A percentile compares a stretch with the other conserved stretches of the same genome.
Conservation (phyloP, 192 early-diverging fungal genomes). For the Rhizoclosmatium globosum region DNA sequence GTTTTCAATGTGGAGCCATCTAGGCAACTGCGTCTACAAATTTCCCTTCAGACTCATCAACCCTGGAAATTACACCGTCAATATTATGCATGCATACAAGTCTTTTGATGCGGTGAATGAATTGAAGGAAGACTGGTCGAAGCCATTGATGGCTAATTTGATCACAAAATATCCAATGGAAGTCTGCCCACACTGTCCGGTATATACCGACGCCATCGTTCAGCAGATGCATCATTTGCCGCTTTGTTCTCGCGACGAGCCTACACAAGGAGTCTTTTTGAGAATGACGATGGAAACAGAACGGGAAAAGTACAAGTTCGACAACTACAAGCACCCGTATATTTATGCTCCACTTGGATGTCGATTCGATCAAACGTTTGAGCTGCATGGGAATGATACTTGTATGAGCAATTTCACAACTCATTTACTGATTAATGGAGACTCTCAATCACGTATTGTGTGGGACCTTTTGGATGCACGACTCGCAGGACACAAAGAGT, state of each 20-base stretch:
- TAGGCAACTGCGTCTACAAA: conserved; percentile 33
- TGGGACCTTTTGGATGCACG: neutral
- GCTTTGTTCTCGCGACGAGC: neutral
- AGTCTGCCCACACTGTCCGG: conserved; percentile 25
- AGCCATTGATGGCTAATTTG: neutral
- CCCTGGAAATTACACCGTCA: conserved; percentile 6
- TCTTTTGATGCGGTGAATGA: conserved; percentile 25
- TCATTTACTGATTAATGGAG: neutral
- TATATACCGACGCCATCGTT: neutral
- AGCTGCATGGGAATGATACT: neutral
- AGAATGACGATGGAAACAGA: neutral
- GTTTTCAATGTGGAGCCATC: conserved; percentile 14
- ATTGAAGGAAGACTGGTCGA: neutral
- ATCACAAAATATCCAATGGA: neutral
- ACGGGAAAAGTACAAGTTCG: neutral
- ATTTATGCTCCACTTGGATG: conserved; percentile 13
- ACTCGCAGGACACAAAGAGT: neutral
- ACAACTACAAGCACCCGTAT: neutral
- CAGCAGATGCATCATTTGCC: neutral
- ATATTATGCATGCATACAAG: conserved; percentile 7
- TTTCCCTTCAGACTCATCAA: conserved; percentile 20
- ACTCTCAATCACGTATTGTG: neutral
- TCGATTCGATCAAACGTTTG: conserved; percentile 19
- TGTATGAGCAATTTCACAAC: neutral
- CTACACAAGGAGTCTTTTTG: neutral